phyloP scores from a whole-genome alignment of 345 rosid species.

The Boechera stricta region DNA sequence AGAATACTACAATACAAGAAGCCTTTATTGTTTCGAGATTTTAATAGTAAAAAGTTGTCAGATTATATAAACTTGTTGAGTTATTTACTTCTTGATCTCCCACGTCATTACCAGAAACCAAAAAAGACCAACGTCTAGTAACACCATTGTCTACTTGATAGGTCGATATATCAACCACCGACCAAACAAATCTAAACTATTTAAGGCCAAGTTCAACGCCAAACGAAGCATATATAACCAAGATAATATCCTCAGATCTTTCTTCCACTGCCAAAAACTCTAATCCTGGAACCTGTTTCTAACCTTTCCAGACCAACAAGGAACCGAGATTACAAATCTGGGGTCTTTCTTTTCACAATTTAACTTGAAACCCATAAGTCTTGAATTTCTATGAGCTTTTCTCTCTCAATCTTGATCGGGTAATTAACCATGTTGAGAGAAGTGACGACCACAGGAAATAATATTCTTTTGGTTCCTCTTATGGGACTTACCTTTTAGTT shows the following conservation, averaged over 20 bases:
- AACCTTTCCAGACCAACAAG: neutral
- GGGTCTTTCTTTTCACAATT: neutral
- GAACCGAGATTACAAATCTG: neutral
- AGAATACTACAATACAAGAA: neutral
- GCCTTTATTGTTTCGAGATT: neutral
- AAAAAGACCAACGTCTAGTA: neutral
- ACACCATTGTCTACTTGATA: neutral
- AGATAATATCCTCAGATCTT: neutral
- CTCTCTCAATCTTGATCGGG: neutral
- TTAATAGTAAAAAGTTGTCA: neutral
- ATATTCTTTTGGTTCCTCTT: too few species aligned
- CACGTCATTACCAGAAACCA: neutral
- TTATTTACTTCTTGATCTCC: neutral
- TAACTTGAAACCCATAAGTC: neutral
- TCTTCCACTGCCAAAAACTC: neutral
- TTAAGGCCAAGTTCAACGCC: neutral
- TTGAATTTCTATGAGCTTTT: neutral
- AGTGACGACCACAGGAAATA: neutral
- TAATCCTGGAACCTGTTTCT: neutral
- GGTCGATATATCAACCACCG: neutral
- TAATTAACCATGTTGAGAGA: neutral
- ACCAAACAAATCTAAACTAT: neutral
- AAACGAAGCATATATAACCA: neutral
- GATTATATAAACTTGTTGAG: neutral
- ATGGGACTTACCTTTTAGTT: neutral